Evolutionary conservation across 768 basidiomycete genomes (phyloP).

Genomic region (Macrocybe gigantea): DNA sequence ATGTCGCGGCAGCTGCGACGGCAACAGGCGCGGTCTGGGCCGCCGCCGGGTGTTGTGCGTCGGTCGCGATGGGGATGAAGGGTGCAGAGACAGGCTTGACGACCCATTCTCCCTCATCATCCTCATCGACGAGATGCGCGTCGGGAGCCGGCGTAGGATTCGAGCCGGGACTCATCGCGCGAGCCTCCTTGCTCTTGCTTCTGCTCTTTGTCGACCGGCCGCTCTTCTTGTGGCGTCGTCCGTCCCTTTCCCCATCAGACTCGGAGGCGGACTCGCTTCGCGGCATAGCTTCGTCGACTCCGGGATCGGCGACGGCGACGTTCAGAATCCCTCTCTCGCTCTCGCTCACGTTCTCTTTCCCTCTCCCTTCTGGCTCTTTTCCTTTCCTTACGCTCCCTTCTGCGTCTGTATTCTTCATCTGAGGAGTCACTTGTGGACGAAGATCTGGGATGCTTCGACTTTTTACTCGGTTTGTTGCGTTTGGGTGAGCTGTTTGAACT

Average conservation of each 20-base stretch:
- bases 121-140: slow-evolving; percentile 5
- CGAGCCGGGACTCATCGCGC: slow-evolving; percentile 24
- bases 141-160: slow-evolving; percentile 20
- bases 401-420: slow-evolving; percentile 53
- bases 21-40: slow-evolving; percentile 12
- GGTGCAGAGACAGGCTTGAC: slow-evolving; percentile 39
- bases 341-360: slow-evolving; percentile 33
- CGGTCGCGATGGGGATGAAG: slow-evolving; percentile 9
- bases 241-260: slow-evolving; percentile 31
- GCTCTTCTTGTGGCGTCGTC: slow-evolving; percentile 22
- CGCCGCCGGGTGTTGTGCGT: slow-evolving; percentile 12
- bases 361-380: slow-evolving; percentile 47
- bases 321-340: slow-evolving; percentile 27
- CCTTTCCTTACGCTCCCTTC: slow-evolving; percentile 54
- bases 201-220: slow-evolving; percentile 13
- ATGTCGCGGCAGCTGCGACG: slow-evolving; percentile 32
- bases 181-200: slow-evolving; percentile 23
- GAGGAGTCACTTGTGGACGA: slow-evolving; percentile 44
- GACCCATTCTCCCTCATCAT: slow-evolving; percentile 63
- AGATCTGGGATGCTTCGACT: slow-evolving; percentile 53
- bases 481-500: slow-evolving; percentile 44
- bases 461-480: slow-evolving; percentile 50
- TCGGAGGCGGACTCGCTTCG: neutral
- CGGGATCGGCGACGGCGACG: slow-evolving; percentile 27
- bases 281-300: slow-evolving; percentile 24